Percentiles rank a stretch among this genome's conserved stretches.
Conservation (phyloP, 371 early-diverging fungal genomes). For the Chytridium lagenaria region DNA sequence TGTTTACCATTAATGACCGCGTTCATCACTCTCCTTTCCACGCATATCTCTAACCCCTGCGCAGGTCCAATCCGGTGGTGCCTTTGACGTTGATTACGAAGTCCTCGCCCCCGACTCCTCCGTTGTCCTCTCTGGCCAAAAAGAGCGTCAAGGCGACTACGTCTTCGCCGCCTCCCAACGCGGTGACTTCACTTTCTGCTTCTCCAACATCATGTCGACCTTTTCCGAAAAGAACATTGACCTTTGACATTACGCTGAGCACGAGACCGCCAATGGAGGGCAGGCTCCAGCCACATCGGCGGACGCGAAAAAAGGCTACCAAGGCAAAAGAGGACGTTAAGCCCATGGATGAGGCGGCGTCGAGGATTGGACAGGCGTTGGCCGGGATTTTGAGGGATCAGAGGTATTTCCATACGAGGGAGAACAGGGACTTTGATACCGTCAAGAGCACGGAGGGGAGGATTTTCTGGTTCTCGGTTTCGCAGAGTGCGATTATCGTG, state of each 20-base stretch:
- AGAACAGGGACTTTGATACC: conserved; percentile 86
- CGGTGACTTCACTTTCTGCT: conserved; percentile 93
- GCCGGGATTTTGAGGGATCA: conserved; percentile 74
- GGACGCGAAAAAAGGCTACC: conserved; percentile 8
- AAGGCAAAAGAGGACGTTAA: conserved; percentile 36
- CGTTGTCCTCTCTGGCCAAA: conserved; percentile 70
- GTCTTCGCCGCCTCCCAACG: conserved; percentile 79
- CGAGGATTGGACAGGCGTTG: conserved; percentile 41
- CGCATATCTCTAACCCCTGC: too few species aligned
- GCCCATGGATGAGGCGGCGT: conserved; percentile 33
- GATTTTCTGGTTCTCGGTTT: conserved; percentile 86
- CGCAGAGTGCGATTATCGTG: conserved; percentile 76
- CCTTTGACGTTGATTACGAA: conserved; percentile 89
- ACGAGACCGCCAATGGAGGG: conserved; percentile 57
- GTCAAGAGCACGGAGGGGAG: conserved; percentile 82
- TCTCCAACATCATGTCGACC: conserved; percentile 87
- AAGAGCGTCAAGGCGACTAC: conserved; percentile 90
- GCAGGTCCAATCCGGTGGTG: conserved; percentile 89
- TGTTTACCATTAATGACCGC: too few species aligned
- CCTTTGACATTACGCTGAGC: conserved; percentile 88
- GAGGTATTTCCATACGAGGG: conserved; percentile 83
- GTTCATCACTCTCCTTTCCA: too few species aligned
- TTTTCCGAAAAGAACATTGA: conserved; percentile 87
- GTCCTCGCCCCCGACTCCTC: conserved; percentile 71
- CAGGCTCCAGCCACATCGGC: conserved; percentile 12